A percentile compares a stretch with the other conserved stretches of the same genome.
phyloP scores from a whole-genome alignment of 495 filamentous ascomycete species.

The Amorphotheca resinae region DNA sequence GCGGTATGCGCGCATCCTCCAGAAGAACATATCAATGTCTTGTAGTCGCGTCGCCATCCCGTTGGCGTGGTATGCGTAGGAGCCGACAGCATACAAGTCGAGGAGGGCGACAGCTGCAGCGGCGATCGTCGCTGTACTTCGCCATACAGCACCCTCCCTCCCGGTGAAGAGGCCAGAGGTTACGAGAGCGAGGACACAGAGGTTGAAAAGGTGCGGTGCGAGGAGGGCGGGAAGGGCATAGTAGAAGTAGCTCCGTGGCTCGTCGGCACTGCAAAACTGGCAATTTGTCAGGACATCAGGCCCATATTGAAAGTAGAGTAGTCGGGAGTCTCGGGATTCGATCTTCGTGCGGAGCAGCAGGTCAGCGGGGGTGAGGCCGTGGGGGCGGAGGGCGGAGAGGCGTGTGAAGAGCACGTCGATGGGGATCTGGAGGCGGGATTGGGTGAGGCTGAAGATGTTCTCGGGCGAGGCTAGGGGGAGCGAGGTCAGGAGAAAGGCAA shows the following conservation, averaged over 20 bases:
- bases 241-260: slow-evolving; percentile 57
- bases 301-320: slow-evolving; percentile 75
- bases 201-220: slow-evolving; percentile 65
- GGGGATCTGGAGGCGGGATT: slow-evolving; percentile 72
- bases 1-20: slow-evolving; percentile 49
- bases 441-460: slow-evolving; percentile 70
- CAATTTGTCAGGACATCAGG: slow-evolving; percentile 59
- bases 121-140: slow-evolving; percentile 52
- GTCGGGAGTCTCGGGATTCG: slow-evolving; percentile 53
- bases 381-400: slow-evolving; percentile 45
- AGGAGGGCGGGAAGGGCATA: slow-evolving; percentile 69
- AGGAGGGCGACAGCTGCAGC: slow-evolving; percentile 43
- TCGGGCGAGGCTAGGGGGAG: slow-evolving; percentile 59
- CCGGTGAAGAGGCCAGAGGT: slow-evolving; percentile 46
- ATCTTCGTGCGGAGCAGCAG: slow-evolving; percentile 52
- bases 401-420: slow-evolving; percentile 78
- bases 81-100: slow-evolving; percentile 47
- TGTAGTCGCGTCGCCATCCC: slow-evolving; percentile 39
- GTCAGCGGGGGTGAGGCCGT: slow-evolving; percentile 47
- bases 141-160: slow-evolving; percentile 49
- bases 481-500: slow-evolving; percentile 47
- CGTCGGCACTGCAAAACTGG: slow-evolving; percentile 69
- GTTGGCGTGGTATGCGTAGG: slow-evolving; percentile 52
- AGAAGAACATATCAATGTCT: slow-evolving; percentile 56
- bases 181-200: slow-evolving; percentile 52